Base-by-base conservation (phyloP, 768 basidiomycete genomes). In the Pleurotus platypus region DNA sequence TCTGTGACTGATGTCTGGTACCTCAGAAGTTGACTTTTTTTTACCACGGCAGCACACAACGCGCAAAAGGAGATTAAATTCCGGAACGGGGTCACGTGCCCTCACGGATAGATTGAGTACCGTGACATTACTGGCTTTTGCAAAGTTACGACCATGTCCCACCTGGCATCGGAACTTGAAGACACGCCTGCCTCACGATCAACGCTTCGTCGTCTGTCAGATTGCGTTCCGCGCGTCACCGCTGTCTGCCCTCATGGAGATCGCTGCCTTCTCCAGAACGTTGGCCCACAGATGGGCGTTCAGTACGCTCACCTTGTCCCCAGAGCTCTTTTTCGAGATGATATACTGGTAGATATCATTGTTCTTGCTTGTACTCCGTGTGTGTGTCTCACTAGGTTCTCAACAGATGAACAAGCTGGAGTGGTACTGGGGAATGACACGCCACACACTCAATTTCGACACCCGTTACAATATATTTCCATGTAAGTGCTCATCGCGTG, bases 381-480 rank as follows among this genome's bases (percentile, higher is more conserved):
- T 45, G n/a, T 1, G 16, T 18, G 6, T 16, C 42, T 45, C 42
- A 45, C 1, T n/a, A 15, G n/a, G 42, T 45, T 0, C 20, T 0
- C 11, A 35, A 35, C 20, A 62, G 57, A 57, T 62, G 30, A n/a
- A 58, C 42, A 54, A 46, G 37, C 27, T 65, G 1, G 64, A 65
- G 40, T 64, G 58, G 57, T 22, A 30, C n/a, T 63, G 61, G 63
- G 56, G 60, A 2, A 53, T 64, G 57, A 15, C 38, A n/a, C 4
- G 15, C 3, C 18, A 46, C 7, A 58, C 59, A 24, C 13, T 65
- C 16, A 57, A 64, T 49, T 47, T 64, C 9, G 64, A 64, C 49
- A 60, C 60, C 0, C 24, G 58, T 13, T 47, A 51, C 18, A 65
- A 65, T 46, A 42, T 65, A 37, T 63, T 64, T 24, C 46, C 40